phyloP scores from a whole-genome alignment of 1,284 basidiomycete genomes.

The Pseudozyma thailandica region DNA sequence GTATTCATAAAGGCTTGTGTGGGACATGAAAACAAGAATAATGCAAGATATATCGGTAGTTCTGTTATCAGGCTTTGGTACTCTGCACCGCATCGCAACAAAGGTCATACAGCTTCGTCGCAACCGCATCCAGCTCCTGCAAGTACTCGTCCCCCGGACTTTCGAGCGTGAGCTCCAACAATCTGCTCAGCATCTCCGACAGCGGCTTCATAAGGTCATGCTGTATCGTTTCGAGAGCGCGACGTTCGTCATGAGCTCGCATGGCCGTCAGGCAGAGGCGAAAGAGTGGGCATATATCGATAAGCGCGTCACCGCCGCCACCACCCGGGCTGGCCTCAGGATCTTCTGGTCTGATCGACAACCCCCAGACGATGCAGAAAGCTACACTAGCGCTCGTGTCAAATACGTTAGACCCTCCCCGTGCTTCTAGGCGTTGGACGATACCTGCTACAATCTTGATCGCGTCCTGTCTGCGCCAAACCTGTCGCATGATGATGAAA shows the following conservation, averaged over 20 bases:
- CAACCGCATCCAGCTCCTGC: conserved; percentile 18
- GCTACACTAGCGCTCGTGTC: neutral
- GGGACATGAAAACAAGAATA: neutral
- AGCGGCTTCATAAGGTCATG: conserved; percentile 1
- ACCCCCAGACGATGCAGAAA: conserved; percentile 1
- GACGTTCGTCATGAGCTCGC: neutral
- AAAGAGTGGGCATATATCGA: neutral
- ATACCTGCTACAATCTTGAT: conserved; percentile 11
- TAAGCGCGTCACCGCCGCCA: neutral
- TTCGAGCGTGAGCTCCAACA: conserved; percentile 8
- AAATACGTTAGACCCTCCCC: neutral
- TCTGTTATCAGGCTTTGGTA: neutral
- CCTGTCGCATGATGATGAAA: neutral
- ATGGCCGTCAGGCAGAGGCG: conserved; percentile 3
- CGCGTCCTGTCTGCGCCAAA: conserved; percentile 11
- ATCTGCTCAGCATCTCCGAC: conserved; percentile 1
- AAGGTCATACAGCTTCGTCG: conserved; percentile 9
- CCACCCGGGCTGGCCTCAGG: neutral
- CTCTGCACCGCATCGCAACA: conserved; percentile 2
- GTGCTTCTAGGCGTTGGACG: conserved; percentile 9
- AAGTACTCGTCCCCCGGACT: neutral
- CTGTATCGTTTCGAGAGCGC: neutral
- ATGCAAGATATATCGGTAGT: too few species aligned
- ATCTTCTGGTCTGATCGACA: neutral
- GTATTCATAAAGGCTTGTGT: conserved; percentile 13